A percentile compares a stretch with the other conserved stretches of the same genome.
Conservation (phyloP, 1,284 basidiomycete genomes). For the Tylopilus microsporus region DNA sequence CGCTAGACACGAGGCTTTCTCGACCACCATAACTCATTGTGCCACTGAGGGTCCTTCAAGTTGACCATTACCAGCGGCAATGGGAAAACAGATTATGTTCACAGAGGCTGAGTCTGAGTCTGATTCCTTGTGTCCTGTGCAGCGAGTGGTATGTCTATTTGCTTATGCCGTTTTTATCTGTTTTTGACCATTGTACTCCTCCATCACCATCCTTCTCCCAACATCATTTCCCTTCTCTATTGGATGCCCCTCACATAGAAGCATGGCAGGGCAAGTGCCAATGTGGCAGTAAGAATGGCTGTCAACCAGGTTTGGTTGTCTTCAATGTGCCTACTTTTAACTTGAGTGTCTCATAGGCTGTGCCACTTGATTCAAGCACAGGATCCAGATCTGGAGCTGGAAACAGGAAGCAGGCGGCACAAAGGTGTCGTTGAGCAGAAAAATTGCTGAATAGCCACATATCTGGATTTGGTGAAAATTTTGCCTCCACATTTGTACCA, state of each 20-base stretch:
- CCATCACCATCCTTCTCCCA: neutral
- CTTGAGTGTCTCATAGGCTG: constrained; percentile 5
- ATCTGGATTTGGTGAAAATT: neutral
- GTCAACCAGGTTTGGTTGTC: constrained; percentile 25
- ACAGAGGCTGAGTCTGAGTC: constrained; percentile 18
- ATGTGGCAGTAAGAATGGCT: constrained; percentile 11
- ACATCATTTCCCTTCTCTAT: neutral
- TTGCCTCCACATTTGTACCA: neutral
- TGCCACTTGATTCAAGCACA: constrained; percentile 4
- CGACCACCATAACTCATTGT: constrained; percentile 9
- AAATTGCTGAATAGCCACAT: neutral
- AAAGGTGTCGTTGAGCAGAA: constrained; percentile 24
- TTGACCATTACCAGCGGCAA: constrained; percentile 23
- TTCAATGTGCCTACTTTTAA: neutral
- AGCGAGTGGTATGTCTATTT: constrained; percentile 25
- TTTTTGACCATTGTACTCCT: constrained; percentile 4
- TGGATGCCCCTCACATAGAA: constrained; percentile 18
- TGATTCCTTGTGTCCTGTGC: constrained; percentile 23
- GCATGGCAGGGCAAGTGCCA: constrained; percentile 14
- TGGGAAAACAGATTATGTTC: constrained; percentile 26
- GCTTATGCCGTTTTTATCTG: neutral
- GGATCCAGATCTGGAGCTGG: neutral
- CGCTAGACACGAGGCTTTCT: constrained; percentile 8
- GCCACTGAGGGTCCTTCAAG: constrained; percentile 12
- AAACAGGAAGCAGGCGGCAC: constrained; percentile 21